Evolutionary conservation across 2,329 filamentous ascomycete species (phyloP).

Genomic region (Podosphaera fusca): DNA sequence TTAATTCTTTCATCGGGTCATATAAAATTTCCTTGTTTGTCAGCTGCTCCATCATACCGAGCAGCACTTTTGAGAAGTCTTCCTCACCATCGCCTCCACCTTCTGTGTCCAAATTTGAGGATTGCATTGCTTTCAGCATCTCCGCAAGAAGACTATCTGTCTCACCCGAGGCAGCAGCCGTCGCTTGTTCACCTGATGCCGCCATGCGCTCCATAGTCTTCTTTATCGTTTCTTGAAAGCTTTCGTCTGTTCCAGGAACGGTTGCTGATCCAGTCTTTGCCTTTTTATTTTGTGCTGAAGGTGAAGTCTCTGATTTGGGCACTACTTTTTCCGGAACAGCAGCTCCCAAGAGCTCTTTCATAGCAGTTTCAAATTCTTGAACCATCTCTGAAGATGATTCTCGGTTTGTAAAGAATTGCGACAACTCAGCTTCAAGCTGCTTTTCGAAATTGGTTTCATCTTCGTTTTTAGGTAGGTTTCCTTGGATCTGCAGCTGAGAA

Average conservation of each 20-base stretch:
- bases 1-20: constrained; percentile 92
- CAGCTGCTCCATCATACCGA: constrained; percentile 97
- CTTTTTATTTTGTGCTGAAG: not conserved
- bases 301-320: not conserved
- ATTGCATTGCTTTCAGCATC: constrained; percentile 72
- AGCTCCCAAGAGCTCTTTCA: constrained; percentile 44
- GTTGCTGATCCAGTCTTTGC: constrained; percentile 2
- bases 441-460: constrained; percentile 58
- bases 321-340: constrained; percentile 18
- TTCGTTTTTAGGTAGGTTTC: no score
- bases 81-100: constrained; percentile 41
- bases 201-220: constrained; percentile 95
- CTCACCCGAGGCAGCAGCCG: constrained; percentile 45
- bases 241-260: constrained; percentile 26
- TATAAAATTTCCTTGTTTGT: constrained; percentile 97
- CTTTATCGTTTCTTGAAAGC: constrained; percentile 80
- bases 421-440: constrained; percentile 79
- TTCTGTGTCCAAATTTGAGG: constrained; percentile 26
- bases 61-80: constrained; percentile 81
- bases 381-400: constrained; percentile 49
- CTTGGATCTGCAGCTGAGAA: constrained; percentile 13
- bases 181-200: constrained; percentile 63
- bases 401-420: constrained; percentile 51
- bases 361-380: constrained; percentile 54
- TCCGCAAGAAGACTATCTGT: constrained; percentile 72